Base-by-base conservation (phyloP, 192 early-diverging fungal species). In the Gigaspora rosea region DNA sequence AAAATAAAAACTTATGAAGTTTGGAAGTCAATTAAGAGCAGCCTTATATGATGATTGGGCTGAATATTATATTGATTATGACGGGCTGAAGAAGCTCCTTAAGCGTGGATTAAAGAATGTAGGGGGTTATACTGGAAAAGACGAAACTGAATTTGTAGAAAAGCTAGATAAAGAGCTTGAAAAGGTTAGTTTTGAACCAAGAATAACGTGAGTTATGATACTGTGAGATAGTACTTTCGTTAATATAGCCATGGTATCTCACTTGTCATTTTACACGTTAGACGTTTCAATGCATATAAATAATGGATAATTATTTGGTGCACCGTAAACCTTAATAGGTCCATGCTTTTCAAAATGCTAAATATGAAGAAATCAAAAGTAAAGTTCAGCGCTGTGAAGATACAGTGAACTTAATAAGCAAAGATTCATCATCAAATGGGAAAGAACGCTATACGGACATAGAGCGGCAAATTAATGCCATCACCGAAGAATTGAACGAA, bases 111-210 rank as follows among this genome's bases (percentile, higher is more conserved):
- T 86, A 13, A 86, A 86, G 18, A 89, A 87, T 54, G 86, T 88
- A 54, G 90, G 87, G 20, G 85, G 83, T 0, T 94, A 94, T 88
- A 94, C 89, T 22, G 96, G 95, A 71, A 88, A 92, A 64, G 91
- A 95, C 76, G 96, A 96, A 79, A 89, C 92, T 7, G 92, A 92
- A 72, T 96, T 98, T 89, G 95, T 96, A n/a, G 90, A 95, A 76
- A 85, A 88, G 49, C 82, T 98, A 9, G 96, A 95, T 61, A 87
- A 90, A 51, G 95, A 98, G 81, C 88, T 98, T 32, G 94, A 94
- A 80, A 98, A 96, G 91, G 90, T 90, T 49, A 66, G 15, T 62
- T 71, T 68, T 76, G 22, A 41, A 41, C 7, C 56, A 66, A 58
- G 4, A 13, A 41, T 71, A 16, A 36, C 27, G 9, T 50, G 62